phyloP scores from a whole-genome alignment of 352 stramenopile genomes.

The Poterioochromonas sp. region DNA sequence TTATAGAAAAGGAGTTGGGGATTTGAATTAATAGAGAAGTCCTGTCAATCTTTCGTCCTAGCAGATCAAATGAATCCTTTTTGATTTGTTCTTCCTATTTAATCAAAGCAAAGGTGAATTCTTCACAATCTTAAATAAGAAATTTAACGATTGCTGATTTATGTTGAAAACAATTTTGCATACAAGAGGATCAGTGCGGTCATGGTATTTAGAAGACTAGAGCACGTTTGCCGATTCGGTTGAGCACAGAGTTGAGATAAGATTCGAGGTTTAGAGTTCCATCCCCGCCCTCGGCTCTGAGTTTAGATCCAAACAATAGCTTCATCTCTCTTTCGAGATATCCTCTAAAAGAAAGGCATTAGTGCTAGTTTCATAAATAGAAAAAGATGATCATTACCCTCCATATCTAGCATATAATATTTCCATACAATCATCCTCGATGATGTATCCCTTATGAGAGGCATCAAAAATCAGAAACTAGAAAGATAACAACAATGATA shows the following conservation, averaged over 20 bases:
- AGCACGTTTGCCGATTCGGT: neutral
- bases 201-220: conserved; percentile 24
- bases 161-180: too few relatives aligned
- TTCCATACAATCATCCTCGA: conserved; percentile 32
- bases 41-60: too few relatives aligned
- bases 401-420: conserved; percentile 22
- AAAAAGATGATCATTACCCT: neutral
- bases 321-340: conserved; percentile 24
- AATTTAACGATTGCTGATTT: too few relatives aligned
- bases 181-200: too few relatives aligned
- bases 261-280: conserved; percentile 4
- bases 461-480: conserved; percentile 27
- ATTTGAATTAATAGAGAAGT: too few relatives aligned
- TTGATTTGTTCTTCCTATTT: too few relatives aligned
- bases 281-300: neutral
- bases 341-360: neutral
- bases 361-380: neutral
- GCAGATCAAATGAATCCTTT: too few relatives aligned
- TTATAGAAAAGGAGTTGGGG: too few relatives aligned
- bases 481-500: neutral
- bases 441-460: conserved; percentile 25
- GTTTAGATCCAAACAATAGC: conserved; percentile 19
- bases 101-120: too few relatives aligned
- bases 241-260: neutral
- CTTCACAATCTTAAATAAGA: too few relatives aligned